A percentile compares a stretch with the other conserved stretches of the same genome.
Conservation (phyloP, 305 asterid species). For the Fraxinus baroniana region DNA sequence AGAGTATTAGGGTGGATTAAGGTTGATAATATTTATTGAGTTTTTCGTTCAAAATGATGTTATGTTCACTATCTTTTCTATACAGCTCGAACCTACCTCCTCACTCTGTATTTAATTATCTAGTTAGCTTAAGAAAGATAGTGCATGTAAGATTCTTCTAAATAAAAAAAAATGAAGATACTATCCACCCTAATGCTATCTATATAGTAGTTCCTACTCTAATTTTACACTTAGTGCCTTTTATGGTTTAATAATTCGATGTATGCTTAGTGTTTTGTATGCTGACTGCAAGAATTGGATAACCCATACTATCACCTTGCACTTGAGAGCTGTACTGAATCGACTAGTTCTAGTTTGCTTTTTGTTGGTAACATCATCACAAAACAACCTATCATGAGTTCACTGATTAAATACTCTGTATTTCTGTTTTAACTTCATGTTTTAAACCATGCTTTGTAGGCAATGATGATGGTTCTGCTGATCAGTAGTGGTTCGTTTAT, state of each 20-base stretch:
- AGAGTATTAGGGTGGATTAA: background rate
- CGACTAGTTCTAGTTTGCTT: background rate
- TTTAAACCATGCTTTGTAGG: constrained; percentile 36
- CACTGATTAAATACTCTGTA: background rate
- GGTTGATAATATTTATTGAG: background rate
- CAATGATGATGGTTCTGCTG: constrained; percentile 61
- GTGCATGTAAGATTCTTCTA: background rate
- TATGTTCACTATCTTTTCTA: background rate
- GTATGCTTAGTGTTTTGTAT: background rate
- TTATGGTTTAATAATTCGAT: background rate
- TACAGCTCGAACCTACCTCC: background rate
- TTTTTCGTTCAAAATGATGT: background rate
- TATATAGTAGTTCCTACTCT: background rate
- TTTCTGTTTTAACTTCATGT: background rate
- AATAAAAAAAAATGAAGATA: too few relatives aligned
- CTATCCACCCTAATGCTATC: background rate
- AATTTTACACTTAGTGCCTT: background rate
- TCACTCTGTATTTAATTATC: background rate
- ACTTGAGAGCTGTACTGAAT: background rate
- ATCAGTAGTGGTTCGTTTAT: constrained; percentile 76
- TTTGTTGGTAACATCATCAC: background rate
- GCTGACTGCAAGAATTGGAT: background rate
- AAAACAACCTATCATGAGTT: background rate
- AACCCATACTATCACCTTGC: background rate
- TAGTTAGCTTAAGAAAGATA: background rate